Percentiles rank a stretch among this genome's conserved stretches.
These are phyloP conservation scores for Nasturtium officinale DNA, from an alignment of 345 rosid genomes.

Conservation along the genomic window DNA sequence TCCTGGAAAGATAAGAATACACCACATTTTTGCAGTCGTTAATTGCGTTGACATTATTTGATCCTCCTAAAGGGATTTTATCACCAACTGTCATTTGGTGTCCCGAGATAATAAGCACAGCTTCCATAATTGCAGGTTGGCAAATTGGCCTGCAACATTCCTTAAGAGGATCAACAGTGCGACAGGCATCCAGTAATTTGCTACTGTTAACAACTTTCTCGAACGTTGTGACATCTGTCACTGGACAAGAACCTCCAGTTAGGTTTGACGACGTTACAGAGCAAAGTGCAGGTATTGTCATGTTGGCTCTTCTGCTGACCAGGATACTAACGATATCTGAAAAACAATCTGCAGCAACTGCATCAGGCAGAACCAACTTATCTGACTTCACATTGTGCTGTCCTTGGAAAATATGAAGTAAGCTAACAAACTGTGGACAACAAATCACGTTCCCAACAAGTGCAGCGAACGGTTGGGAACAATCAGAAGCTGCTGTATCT, in stretches of 20 bases:
- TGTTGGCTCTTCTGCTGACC: conserved; percentile 83
- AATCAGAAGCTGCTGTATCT: conserved; percentile 80
- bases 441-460: conserved; percentile 92
- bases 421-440: conserved; percentile 89
- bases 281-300: conserved; percentile 67
- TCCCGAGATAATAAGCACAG: conserved; percentile 75
- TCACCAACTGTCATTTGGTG: conserved; percentile 54
- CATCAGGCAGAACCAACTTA: conserved; percentile 66
- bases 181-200: conserved; percentile 80
- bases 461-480: conserved; percentile 73
- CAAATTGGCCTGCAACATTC: conserved; percentile 93
- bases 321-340: conserved; percentile 86
- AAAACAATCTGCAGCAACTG: conserved; percentile 91
- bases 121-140: conserved; percentile 83
- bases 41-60: conserved; percentile 56
- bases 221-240: conserved; percentile 61
- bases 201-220: conserved; percentile 76
- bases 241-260: conserved; percentile 92
- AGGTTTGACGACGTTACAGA: conserved; percentile 79
- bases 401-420: conserved; percentile 83
- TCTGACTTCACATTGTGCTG: conserved; percentile 59
- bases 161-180: conserved; percentile 81
- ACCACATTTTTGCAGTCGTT: conserved; percentile 88
- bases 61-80: conserved; percentile 49
- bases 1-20: conserved; percentile 73